These are phyloP conservation scores for Nakazawaea sp. DNA, from an alignment of 805 yeast genomes.

Conservation along the genomic window DNA sequence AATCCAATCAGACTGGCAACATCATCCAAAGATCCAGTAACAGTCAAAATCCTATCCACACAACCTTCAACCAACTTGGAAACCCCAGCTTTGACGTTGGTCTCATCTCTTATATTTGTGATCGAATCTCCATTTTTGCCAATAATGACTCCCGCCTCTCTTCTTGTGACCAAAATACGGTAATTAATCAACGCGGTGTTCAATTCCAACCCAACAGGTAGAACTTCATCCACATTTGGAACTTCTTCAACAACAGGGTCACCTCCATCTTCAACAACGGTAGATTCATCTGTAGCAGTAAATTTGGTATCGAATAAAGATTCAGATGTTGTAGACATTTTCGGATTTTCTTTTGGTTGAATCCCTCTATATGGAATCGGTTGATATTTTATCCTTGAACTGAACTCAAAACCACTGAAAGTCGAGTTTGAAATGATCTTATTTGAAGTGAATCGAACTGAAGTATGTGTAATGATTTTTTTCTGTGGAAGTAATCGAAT, in stretches of 20 bases:
- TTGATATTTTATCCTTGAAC: too few species aligned
- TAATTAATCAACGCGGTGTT: conserved; percentile 23
- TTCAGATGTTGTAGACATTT: conserved; percentile 18
- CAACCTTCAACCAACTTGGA: conserved; percentile 76
- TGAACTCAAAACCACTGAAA: too few species aligned
- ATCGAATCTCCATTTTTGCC: conserved; percentile 81
- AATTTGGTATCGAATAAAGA: conserved; percentile 25
- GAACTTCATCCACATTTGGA: conserved; percentile 6
- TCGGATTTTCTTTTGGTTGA: background rate
- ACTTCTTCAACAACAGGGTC: background rate
- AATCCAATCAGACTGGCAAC: conserved; percentile 65
- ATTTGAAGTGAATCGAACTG: too few species aligned
- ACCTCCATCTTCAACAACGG: background rate
- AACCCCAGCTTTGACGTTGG: conserved; percentile 81
- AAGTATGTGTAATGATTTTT: too few species aligned
- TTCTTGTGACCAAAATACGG: conserved; percentile 68
- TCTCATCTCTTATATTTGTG: conserved; percentile 65
- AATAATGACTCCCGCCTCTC: conserved; percentile 86
- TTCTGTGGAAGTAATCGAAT: too few species aligned
- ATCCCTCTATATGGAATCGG: too few species aligned
- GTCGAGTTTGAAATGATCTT: too few species aligned
- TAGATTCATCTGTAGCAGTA: conserved; percentile 14
- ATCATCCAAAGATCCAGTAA: conserved; percentile 64
- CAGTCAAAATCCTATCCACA: conserved; percentile 75
- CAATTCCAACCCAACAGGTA: conserved; percentile 7